These are phyloP conservation scores for Stenogyne calaminthoides DNA, from an alignment of 305 asterid species.

Conservation along the genomic window DNA sequence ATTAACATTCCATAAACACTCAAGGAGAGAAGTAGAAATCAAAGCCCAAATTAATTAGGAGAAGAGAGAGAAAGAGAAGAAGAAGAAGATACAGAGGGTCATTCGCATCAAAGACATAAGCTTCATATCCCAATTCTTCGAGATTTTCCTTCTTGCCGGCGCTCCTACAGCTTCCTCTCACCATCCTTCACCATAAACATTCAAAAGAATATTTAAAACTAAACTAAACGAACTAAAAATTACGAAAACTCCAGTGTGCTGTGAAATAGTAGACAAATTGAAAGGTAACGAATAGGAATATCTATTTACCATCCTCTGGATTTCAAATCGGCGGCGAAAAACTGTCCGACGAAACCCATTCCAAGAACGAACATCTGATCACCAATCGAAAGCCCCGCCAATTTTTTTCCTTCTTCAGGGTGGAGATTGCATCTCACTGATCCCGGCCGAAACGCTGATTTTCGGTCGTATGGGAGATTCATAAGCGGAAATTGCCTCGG, in stretches of 20 bases:
- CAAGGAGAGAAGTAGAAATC: neutral
- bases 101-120: slow-evolving; percentile 64
- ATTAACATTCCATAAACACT: neutral
- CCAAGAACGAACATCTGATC: slow-evolving; percentile 74
- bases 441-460: slow-evolving; percentile 20
- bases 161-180: slow-evolving; percentile 81
- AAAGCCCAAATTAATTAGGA: slow-evolving; percentile 14
- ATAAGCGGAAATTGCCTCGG: slow-evolving; percentile 35
- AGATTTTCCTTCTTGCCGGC: slow-evolving; percentile 51
- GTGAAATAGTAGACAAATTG: neutral
- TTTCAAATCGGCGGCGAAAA: slow-evolving; percentile 69
- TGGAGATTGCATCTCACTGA: slow-evolving; percentile 38
- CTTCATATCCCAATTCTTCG: slow-evolving; percentile 59
- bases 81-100: slow-evolving; percentile 48
- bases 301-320: slow-evolving; percentile 58
- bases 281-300: neutral
- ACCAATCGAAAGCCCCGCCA: slow-evolving; percentile 29
- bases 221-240: neutral
- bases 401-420: slow-evolving; percentile 24
- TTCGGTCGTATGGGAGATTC: slow-evolving; percentile 31
- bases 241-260: neutral
- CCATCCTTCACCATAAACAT: slow-evolving; percentile 49
- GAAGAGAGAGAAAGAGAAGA: neutral
- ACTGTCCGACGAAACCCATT: slow-evolving; percentile 82
- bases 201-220: neutral